Percentiles rank a stretch among this genome's conserved stretches.
Conservation (phyloP, 306 rosid species). For the Quercus glauca region DNA sequence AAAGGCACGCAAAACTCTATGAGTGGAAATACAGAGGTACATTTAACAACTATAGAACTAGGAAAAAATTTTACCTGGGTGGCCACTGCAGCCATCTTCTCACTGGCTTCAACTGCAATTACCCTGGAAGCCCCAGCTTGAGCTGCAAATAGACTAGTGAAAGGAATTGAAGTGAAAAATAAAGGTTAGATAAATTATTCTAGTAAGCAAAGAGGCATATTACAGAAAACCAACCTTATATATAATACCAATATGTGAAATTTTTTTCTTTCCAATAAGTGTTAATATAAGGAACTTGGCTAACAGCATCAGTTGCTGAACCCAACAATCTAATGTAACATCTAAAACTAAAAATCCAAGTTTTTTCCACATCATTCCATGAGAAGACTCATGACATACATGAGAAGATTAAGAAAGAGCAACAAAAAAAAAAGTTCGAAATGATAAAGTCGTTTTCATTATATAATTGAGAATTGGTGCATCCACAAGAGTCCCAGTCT, state of each 20-base stretch:
- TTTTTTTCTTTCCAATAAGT: not conserved
- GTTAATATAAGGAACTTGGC: not conserved
- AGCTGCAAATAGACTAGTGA: constrained; percentile 78
- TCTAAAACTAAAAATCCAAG: not conserved
- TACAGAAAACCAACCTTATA: not conserved
- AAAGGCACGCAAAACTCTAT: not conserved
- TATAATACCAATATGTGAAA: not conserved
- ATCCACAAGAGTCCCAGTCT: not conserved
- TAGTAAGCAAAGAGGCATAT: not conserved
- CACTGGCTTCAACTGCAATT: constrained; percentile 90
- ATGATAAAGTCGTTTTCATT: not conserved
- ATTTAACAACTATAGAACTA: not conserved
- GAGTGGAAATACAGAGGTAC: constrained; percentile 12
- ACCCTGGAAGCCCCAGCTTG: constrained; percentile 85
- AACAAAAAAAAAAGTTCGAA: not conserved
- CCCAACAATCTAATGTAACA: not conserved
- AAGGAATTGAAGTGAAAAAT: constrained; percentile 6
- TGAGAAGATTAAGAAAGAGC: not conserved
- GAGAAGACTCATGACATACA: not conserved
- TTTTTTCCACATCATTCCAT: too few species aligned
- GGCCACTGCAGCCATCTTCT: constrained; percentile 93
- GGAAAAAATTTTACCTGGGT: constrained; percentile 45
- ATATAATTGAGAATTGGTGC: not conserved
- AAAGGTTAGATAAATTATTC: not conserved
- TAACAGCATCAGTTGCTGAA: not conserved